These are phyloP conservation scores for Nemophila menziesii DNA, from an alignment of 257 asterid species.

Conservation along the genomic window DNA sequence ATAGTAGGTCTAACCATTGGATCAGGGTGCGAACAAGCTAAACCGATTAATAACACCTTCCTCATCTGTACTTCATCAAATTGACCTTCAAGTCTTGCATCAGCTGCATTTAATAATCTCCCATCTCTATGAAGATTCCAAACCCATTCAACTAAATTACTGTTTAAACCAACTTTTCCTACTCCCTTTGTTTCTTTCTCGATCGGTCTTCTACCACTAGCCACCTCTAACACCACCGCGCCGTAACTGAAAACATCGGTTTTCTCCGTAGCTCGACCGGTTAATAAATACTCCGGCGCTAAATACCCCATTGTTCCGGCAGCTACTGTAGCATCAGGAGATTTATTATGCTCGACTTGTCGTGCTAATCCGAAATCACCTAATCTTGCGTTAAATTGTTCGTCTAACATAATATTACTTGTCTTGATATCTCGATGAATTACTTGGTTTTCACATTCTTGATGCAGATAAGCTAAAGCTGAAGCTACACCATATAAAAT, in stretches of 20 bases:
- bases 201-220: constrained; percentile 65
- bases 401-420: constrained; percentile 79
- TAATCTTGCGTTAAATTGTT: constrained; percentile 65
- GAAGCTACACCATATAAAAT: constrained; percentile 72
- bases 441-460: constrained; percentile 75
- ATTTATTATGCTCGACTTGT: constrained; percentile 59
- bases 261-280: constrained; percentile 68
- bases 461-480: constrained; percentile 65
- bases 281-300: constrained; percentile 73
- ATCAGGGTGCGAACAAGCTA: constrained; percentile 71
- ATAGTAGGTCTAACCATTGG: constrained; percentile 62
- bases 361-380: constrained; percentile 82
- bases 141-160: constrained; percentile 77
- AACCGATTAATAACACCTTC: constrained; percentile 46
- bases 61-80: constrained; percentile 54
- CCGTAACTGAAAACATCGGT: constrained; percentile 75
- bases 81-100: constrained; percentile 38
- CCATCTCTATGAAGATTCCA: constrained; percentile 69
- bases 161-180: constrained; percentile 26
- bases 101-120: constrained; percentile 37
- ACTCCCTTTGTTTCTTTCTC: constrained; percentile 45
- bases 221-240: constrained; percentile 79
- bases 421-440: constrained; percentile 69
- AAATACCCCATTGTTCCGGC: constrained; percentile 89
- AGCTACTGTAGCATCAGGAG: constrained; percentile 76